phyloP scores from a whole-genome alignment of 345 rosid species.

The Acer campestre region DNA sequence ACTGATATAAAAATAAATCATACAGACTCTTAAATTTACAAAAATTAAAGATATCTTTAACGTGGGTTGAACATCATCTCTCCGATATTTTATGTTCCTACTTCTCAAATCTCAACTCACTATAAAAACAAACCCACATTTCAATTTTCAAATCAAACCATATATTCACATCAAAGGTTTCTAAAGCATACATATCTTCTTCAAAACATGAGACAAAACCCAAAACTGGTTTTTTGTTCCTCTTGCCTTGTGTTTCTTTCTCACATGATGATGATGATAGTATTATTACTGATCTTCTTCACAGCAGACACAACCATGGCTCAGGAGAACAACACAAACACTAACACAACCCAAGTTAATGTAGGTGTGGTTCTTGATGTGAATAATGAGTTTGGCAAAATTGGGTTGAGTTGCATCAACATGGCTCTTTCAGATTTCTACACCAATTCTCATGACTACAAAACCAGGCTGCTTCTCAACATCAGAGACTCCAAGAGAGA shows the following conservation, averaged over 20 bases:
- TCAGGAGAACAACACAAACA: constrained; percentile 8
- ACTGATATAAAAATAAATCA: too few species aligned
- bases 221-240: background rate
- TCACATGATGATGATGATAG: background rate
- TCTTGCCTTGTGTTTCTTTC: background rate
- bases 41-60: too few species aligned
- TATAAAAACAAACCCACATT: background rate
- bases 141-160: background rate
- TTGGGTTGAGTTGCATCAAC: constrained; percentile 45
- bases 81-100: background rate
- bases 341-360: constrained; percentile 26
- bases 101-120: background rate
- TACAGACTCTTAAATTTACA: too few species aligned
- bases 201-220: background rate
- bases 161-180: background rate
- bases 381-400: constrained; percentile 22
- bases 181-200: background rate
- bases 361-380: constrained; percentile 58
- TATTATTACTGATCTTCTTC: background rate
- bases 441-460: constrained; percentile 26
- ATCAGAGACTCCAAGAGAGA: constrained; percentile 43
- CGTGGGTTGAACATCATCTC: too few species aligned
- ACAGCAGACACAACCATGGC: constrained; percentile 20
- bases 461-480: constrained; percentile 47
- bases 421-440: constrained; percentile 65